A percentile compares a stretch with the other conserved stretches of the same genome.
Conservation (phyloP, 257 asterid genomes). For the Solanum appendiculatum region DNA sequence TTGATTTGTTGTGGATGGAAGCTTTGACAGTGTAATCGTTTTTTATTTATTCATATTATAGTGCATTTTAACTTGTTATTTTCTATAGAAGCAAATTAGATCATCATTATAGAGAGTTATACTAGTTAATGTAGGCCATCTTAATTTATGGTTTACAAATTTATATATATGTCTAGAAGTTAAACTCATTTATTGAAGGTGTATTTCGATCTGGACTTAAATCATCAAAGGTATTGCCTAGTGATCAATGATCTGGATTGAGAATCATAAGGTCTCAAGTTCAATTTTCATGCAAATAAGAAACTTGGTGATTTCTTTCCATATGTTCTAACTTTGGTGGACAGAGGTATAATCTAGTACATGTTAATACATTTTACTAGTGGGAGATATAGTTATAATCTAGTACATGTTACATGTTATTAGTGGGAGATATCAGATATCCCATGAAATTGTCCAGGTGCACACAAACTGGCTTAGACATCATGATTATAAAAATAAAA, state of each 20-base stretch:
- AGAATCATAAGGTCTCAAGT: background rate
- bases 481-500: accelerated
- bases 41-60: background rate
- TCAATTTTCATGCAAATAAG: no score
- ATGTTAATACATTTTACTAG: no score
- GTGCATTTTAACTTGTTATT: background rate
- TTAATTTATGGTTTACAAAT: background rate
- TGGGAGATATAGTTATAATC: background rate
- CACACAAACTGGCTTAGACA: background rate
- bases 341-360: background rate
- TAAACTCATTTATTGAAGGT: background rate
- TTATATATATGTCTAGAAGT: background rate
- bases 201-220: background rate
- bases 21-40: background rate
- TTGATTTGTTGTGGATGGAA: background rate
- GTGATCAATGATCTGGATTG: background rate
- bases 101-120: background rate
- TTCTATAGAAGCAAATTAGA: background rate
- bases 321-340: background rate
- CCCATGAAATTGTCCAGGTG: background rate
- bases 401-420: no score
- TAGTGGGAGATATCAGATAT: background rate
- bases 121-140: background rate
- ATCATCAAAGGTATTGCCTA: background rate
- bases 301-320: background rate